Evolutionary conservation across 306 rosid species (phyloP), one percentile per base, ranked within the genome.

Genomic region (Acmispon strigosus): DNA sequence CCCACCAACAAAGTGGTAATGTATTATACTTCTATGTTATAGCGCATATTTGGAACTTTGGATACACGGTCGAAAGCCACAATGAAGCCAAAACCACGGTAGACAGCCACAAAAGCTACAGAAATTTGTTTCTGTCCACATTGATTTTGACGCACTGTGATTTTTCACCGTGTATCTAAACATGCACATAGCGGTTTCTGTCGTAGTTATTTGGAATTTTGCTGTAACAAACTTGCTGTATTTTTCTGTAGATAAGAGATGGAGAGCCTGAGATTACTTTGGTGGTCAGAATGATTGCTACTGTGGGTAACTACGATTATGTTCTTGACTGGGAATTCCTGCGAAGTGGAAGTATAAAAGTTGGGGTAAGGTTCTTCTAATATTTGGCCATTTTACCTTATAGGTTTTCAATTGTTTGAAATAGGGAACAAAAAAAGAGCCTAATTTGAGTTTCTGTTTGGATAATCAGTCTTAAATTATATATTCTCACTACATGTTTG

Each of bases 301-400:
- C 85, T 27, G 96, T 90, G 44, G 98, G 98, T 10, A 92, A 92
- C 76, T 90, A 92, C 20, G 98, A 92, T 66, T 92, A 92, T 82
- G 71, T 92, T 75, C 92, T 92, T 76, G 98, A 92, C 58, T 92
- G 98, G 98, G 98, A 90, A 67, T 92, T 92, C 72, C 75, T 75
- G 12, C 60, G 47, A 55, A 88, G 86, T 81, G 98, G 98, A 16
- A 76, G 84, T 55, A 90, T 92, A 49, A 88, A 88, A 83, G 88
- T 90, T 76, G 96, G 96, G 88, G 96, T 89, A 80, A 79, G 57
- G 52, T 81, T 70, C 45, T 44, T 11, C 18, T 45, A 15, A 11
- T 52, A 19, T 39, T 37, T 24, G 56, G 32, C 3, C 41, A 62
- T 60, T 20, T 17, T 44, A 36, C 34, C 27, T 62, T 18, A 10